Conservation (phyloP, 495 filamentous ascomycete genomes). For the Aspergillus carlsbadensis region DNA sequence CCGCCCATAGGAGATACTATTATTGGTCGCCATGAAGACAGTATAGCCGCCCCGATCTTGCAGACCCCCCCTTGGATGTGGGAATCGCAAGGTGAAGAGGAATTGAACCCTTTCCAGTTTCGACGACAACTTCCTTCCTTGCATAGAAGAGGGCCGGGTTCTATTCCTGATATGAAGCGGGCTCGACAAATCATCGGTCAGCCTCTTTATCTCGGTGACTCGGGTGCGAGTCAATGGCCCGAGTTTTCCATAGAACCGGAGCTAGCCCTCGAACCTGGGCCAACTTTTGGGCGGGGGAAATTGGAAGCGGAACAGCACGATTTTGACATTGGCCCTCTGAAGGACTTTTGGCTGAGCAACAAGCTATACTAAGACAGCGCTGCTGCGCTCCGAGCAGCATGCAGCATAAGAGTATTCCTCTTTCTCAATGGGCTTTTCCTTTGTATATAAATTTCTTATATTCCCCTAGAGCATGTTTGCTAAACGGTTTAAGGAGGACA, state of each 20-base stretch:
- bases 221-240: background rate
- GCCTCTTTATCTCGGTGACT: background rate
- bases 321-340: background rate
- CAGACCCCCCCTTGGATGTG: background rate
- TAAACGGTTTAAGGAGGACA: background rate
- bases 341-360: constrained; percentile 33
- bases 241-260: background rate
- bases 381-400: background rate
- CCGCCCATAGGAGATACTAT: background rate
- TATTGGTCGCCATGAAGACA: background rate
- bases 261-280: background rate
- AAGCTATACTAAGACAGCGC: constrained; percentile 25
- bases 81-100: background rate
- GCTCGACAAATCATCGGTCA: background rate
- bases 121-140: background rate
- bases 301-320: background rate
- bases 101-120: background rate
- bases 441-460: background rate
- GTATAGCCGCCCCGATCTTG: background rate
- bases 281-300: background rate
- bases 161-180: too few relatives aligned
- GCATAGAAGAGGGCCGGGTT: background rate
- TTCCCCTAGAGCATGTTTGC: background rate
- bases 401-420: background rate
- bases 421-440: background rate